These are phyloP conservation scores for Inga laurina DNA, from an alignment of 306 rosid genomes.

Conservation along the genomic window DNA sequence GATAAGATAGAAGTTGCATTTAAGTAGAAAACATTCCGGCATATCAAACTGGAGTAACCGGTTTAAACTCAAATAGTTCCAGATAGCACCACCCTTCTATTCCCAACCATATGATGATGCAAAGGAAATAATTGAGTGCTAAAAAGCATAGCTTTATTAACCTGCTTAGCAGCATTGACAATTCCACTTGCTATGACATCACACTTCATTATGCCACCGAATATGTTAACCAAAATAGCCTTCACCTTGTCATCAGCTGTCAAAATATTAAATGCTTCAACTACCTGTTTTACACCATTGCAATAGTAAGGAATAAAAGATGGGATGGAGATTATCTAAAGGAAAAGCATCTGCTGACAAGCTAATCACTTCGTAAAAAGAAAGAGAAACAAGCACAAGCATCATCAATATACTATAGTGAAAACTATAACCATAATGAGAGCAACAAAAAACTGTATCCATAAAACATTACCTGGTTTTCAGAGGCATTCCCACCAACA, in stretches of 20 bases:
- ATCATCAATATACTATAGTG: slow-evolving; percentile 14
- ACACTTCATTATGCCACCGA: slow-evolving; percentile 99
- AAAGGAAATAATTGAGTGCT: slow-evolving; percentile 13
- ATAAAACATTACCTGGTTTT: slow-evolving; percentile 75
- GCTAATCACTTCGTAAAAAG: neutral
- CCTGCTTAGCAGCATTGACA: slow-evolving; percentile 96
- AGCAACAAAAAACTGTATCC: neutral
- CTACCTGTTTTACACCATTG: slow-evolving; percentile 60
- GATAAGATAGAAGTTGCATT: slow-evolving; percentile 6
- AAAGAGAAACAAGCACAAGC: neutral
- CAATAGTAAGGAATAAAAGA: slow-evolving; percentile 22
- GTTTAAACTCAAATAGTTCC: neutral
- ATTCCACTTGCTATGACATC: slow-evolving; percentile 97
- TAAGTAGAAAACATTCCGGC: neutral
- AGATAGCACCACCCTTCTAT: slow-evolving; percentile 10
- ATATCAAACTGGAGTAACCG: neutral
- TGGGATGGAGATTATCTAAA: slow-evolving; percentile 10
- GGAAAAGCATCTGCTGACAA: neutral
- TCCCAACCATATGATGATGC: slow-evolving; percentile 13
- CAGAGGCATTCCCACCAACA: slow-evolving; percentile 98
- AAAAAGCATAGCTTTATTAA: slow-evolving; percentile 32
- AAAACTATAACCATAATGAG: slow-evolving; percentile 17
- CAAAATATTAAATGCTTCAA: slow-evolving; percentile 96
- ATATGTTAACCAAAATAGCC: slow-evolving; percentile 96
- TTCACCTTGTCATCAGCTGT: slow-evolving; percentile 96